Percentiles rank a stretch among this genome's conserved stretches.
Conservation (phyloP, 495 filamentous ascomycete species). For the Trichoderma reesei region DNA sequence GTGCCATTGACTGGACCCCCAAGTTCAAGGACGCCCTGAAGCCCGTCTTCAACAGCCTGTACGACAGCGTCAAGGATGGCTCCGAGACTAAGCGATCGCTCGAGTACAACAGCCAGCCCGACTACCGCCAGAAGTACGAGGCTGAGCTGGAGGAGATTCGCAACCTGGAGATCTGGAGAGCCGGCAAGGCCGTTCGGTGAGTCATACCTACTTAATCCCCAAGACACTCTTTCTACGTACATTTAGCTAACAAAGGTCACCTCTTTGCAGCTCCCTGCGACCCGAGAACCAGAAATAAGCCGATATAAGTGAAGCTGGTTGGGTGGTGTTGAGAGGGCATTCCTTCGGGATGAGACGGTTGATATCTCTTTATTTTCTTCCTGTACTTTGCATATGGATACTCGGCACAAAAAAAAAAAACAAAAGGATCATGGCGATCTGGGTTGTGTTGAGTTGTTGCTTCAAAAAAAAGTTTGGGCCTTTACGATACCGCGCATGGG, state of each 20-base stretch:
- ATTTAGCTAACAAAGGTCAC: slow-evolving; percentile 21
- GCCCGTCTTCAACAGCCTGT: slow-evolving; percentile 94
- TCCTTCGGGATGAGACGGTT: not conserved
- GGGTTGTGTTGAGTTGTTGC: not conserved
- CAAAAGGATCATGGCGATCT: not conserved
- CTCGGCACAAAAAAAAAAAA: not conserved
- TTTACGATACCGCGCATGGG: slow-evolving; percentile 6
- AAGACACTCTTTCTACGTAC: not conserved
- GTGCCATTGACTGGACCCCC: slow-evolving; percentile 96
- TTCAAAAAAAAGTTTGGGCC: slow-evolving; percentile 8
- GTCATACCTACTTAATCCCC: slow-evolving; percentile 16
- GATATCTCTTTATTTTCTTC: not conserved
- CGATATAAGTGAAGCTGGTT: not conserved
- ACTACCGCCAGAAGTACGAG: slow-evolving; percentile 95
- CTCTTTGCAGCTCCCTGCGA: slow-evolving; percentile 55
- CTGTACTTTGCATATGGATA: not conserved
- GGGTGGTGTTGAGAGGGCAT: not conserved
- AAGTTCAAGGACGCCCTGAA: slow-evolving; percentile 93
- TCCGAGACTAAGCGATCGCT: slow-evolving; percentile 87
- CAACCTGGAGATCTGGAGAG: slow-evolving; percentile 95
- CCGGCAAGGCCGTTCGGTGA: slow-evolving; percentile 90
- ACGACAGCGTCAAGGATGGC: slow-evolving; percentile 80
- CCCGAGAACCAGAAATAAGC: slow-evolving; percentile 85
- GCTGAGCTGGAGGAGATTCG: slow-evolving; percentile 94
- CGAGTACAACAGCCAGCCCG: slow-evolving; percentile 86